Percentiles rank a stretch among this genome's conserved stretches.
Conservation (phyloP, 352 stramenopile species). For the Phytophthora foliorum region DNA sequence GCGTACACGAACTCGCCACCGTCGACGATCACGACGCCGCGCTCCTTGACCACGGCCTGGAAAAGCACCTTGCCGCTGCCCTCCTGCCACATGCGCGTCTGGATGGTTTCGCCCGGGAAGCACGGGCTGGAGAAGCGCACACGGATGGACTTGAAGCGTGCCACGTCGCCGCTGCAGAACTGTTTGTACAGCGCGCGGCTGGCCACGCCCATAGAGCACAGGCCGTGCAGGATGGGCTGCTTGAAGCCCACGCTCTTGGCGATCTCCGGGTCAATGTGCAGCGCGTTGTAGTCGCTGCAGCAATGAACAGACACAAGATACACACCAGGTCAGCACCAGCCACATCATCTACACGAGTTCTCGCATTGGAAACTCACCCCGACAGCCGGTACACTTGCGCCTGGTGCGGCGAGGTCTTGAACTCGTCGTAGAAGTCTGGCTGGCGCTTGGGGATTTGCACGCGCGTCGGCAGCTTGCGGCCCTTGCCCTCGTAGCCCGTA, state of each 20-base stretch:
- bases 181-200: constrained; percentile 82
- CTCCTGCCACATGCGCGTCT: constrained; percentile 86
- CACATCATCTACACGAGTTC: neutral
- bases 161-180: constrained; percentile 76
- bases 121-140: constrained; percentile 90
- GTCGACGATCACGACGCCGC: constrained; percentile 80
- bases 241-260: constrained; percentile 82
- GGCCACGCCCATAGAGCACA: constrained; percentile 94
- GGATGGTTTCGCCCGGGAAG: constrained; percentile 89
- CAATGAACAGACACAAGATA: too few relatives aligned
- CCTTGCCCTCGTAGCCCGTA: constrained; percentile 77
- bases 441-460: constrained; percentile 80
- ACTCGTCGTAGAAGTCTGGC: constrained; percentile 69
- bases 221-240: constrained; percentile 93
- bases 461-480: constrained; percentile 68
- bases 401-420: constrained; percentile 76
- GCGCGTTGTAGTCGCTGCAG: constrained; percentile 94
- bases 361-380: constrained; percentile 55
- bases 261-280: constrained; percentile 94
- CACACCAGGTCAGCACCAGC: neutral
- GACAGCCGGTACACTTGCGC: constrained; percentile 95
- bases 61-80: constrained; percentile 66
- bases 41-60: constrained; percentile 81
- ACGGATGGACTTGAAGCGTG: constrained; percentile 87
- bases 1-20: constrained; percentile 81